These are phyloP conservation scores for Moricandia moricandioides DNA, from an alignment of 345 rosid genomes.

Conservation along the genomic window DNA sequence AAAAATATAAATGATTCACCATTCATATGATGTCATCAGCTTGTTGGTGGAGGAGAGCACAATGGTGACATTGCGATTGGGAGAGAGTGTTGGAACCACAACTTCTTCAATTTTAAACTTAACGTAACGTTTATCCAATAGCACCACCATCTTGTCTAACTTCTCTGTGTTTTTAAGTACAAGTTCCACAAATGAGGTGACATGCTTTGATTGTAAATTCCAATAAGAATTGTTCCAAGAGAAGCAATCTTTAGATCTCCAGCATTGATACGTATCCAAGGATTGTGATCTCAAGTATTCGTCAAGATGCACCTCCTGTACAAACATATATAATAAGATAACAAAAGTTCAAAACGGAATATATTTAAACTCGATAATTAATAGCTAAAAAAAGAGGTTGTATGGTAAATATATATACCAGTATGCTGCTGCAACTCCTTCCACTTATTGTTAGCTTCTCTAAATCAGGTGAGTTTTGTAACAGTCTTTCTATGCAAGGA, in stretches of 20 bases:
- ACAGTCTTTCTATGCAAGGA: not conserved
- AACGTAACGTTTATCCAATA: not conserved
- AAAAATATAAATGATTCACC: too few relatives aligned
- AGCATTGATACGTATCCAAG: not conserved
- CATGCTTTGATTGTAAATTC: not conserved
- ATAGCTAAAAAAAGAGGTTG: not conserved
- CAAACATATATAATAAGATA: not conserved
- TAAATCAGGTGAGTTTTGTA: conserved; percentile 3
- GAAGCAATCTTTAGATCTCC: conserved; percentile 5
- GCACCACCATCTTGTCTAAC: conserved; percentile 3
- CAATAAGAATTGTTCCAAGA: not conserved
- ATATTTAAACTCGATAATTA: not conserved
- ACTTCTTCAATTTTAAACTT: not conserved
- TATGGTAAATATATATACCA: not conserved
- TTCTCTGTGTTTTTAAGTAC: not conserved
- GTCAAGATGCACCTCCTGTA: not conserved
- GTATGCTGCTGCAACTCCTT: not conserved
- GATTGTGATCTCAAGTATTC: not conserved
- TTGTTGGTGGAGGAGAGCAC: not conserved
- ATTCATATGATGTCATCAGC: not conserved
- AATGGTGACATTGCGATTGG: not conserved
- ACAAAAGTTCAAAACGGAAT: not conserved
- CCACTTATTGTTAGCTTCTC: not conserved
- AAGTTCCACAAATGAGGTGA: not conserved
- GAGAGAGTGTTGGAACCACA: not conserved